Percentiles rank a stretch among this genome's conserved stretches.
Conservation (phyloP, 495 filamentous ascomycete genomes). For the Stereocaulon alpinum region DNA sequence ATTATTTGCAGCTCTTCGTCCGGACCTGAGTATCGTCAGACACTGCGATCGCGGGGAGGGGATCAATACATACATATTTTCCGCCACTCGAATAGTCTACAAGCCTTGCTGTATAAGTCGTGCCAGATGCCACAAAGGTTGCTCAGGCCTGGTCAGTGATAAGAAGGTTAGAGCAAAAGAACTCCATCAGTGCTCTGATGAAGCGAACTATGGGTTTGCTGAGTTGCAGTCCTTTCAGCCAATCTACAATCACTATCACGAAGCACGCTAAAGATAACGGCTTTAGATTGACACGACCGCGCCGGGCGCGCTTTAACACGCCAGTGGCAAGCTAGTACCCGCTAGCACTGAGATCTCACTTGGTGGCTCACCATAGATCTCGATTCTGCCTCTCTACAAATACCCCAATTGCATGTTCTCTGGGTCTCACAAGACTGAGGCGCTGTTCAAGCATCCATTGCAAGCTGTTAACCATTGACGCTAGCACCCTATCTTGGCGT, state of each 20-base stretch:
- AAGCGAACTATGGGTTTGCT: no score
- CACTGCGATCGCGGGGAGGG: not conserved
- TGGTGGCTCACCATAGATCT: not conserved
- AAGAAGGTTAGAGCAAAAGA: not conserved
- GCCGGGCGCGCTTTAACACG: not conserved
- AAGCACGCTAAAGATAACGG: not conserved
- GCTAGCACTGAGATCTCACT: not conserved
- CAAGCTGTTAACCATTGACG: no score
- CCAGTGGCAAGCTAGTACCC: conserved; percentile 2
- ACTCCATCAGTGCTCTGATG: no score
- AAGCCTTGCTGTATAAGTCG: not conserved
- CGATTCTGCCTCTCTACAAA: not conserved
- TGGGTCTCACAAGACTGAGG: not conserved
- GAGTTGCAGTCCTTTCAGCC: no score
- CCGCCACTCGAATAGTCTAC: not conserved
- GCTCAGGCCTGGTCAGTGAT: not conserved
- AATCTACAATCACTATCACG: not conserved
- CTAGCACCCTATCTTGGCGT: not conserved
- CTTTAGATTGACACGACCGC: not conserved
- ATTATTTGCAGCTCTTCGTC: conserved; percentile 37
- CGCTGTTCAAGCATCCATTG: not conserved
- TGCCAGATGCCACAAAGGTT: not conserved
- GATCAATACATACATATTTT: not conserved
- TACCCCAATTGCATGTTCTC: no score
- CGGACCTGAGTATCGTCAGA: conserved; percentile 26